Evolutionary conservation across 176 grass and related monocot genomes (phyloP), one percentile per base, ranked within the genome.

Genomic region (Raddia guianensis): DNA sequence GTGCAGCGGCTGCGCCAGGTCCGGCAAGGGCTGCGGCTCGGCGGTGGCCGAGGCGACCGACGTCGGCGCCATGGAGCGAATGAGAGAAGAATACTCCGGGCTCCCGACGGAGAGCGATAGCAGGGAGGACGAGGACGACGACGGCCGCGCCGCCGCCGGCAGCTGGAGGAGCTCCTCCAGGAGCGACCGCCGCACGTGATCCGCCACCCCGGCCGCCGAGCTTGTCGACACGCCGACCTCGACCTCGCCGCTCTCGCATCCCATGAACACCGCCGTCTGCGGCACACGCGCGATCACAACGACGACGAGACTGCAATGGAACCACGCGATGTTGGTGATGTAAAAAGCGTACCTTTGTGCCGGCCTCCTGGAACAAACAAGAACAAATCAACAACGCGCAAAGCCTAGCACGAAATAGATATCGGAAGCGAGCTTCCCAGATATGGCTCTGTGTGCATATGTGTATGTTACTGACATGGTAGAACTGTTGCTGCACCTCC

Each of bases 241-340:
- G 67, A 98, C 89, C 86, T 98, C 96, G 9, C 96, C 92, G 55
- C 11, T 84, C 66, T 85, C 78, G 79, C 88, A 91, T 55, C 92
- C 90, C 86, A 98, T 80, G 77, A 98, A 95, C 46, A 89, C 85
- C 12, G 87, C 95, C 70, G 59, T 90, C 95, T 98, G 84, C 77
- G 64, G 12, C 8, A 7, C 50, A 16, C 18, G 48, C 15, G 21
- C 55, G 33, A 82, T 15, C 51, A 34, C 42, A 86, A 75, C 43
- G 21, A 27, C 34, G 80, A 44, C 12, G 6, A 74, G 5, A 9
- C 13, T 16, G 4, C 3, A 63, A 70, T 56, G 15, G 18, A 16
- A 8, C 37, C 37, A 40, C 4, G 3, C 1, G 18, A 18, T 5
- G 9, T 72, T 77, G 18, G 13, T 5, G 9, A 66, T 77, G 34